These are phyloP conservation scores for Breynia disticha DNA, from an alignment of 441 rosid species.

Conservation along the genomic window DNA sequence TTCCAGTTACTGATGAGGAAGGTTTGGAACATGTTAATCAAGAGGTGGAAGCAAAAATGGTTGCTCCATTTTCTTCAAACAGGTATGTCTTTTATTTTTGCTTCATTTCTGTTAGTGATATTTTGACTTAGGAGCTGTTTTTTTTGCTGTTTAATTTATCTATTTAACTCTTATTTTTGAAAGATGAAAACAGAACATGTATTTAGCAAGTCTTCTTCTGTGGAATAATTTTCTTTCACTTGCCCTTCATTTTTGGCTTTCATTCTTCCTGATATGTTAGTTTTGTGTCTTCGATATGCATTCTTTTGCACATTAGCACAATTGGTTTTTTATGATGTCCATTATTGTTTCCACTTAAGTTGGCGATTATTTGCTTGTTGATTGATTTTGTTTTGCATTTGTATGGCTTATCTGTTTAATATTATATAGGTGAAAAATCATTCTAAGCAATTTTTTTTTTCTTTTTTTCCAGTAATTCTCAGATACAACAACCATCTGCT, in stretches of 20 bases:
- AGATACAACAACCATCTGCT: conserved; percentile 47
- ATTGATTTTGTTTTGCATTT: background rate
- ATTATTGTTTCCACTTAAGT: background rate
- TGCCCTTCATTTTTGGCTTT: no score
- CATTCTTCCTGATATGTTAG: no score
- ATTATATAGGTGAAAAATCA: background rate
- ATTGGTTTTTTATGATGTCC: no score
- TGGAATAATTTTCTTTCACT: no score
- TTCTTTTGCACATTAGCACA: no score
- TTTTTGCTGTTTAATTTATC: background rate
- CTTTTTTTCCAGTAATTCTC: conserved; percentile 31
- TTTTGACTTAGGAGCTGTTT: background rate
- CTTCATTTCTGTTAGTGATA: background rate
- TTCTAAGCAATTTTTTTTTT: background rate
- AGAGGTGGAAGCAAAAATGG: conserved; percentile 72
- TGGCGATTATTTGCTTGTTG: background rate
- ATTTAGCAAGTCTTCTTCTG: no score
- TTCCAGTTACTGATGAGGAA: conserved; percentile 70
- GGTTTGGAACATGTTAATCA: conserved; percentile 74
- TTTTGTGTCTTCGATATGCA: no score
- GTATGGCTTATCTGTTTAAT: background rate
- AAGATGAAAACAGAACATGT: background rate
- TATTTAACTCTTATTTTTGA: background rate
- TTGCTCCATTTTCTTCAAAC: conserved; percentile 46
- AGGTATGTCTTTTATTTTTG: conserved; percentile 30